Evolutionary conservation across 2,329 filamentous ascomycete genomes (phyloP).

Genomic region (Didymella pinodella): DNA sequence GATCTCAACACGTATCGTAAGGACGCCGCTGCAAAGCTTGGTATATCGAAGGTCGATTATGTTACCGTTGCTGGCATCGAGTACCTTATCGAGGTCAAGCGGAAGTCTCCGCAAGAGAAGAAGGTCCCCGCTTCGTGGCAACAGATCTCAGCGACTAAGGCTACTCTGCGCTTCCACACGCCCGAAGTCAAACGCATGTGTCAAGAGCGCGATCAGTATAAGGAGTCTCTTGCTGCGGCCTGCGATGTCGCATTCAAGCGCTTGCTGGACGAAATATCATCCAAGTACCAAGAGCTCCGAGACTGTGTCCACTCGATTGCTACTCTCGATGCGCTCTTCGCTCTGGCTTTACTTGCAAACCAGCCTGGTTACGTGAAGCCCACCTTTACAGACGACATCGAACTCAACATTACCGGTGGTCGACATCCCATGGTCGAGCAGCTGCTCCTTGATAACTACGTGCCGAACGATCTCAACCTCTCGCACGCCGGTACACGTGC

Average conservation of each 20-base stretch:
- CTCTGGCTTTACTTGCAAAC: conserved; percentile 81
- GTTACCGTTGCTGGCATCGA: conserved; percentile 89
- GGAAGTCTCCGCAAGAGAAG: conserved; percentile 72
- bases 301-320: conserved; percentile 88
- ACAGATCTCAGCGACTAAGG: conserved; percentile 95
- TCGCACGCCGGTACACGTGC: conserved; percentile 66
- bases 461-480: conserved; percentile 85
- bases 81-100: conserved; percentile 91
- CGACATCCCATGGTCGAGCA: conserved; percentile 97
- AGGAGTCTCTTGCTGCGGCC: conserved; percentile 88
- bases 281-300: conserved; percentile 87
- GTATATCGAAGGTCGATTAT: conserved; percentile 76
- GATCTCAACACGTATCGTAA: conserved; percentile 81
- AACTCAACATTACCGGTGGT: conserved; percentile 75
- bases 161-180: conserved; percentile 89
- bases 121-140: conserved; percentile 92
- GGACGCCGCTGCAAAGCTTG: conserved; percentile 74
- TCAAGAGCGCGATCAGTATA: conserved; percentile 90
- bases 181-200: conserved; percentile 86
- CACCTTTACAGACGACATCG: conserved; percentile 68
- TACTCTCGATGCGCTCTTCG: conserved; percentile 87
- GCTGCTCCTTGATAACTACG: conserved; percentile 82
- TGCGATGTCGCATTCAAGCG: conserved; percentile 83
- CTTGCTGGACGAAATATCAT: conserved; percentile 76
- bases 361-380: conserved; percentile 91